Conservation (phyloP, 73 alveolate species). For the Breviolum minutum region DNA sequence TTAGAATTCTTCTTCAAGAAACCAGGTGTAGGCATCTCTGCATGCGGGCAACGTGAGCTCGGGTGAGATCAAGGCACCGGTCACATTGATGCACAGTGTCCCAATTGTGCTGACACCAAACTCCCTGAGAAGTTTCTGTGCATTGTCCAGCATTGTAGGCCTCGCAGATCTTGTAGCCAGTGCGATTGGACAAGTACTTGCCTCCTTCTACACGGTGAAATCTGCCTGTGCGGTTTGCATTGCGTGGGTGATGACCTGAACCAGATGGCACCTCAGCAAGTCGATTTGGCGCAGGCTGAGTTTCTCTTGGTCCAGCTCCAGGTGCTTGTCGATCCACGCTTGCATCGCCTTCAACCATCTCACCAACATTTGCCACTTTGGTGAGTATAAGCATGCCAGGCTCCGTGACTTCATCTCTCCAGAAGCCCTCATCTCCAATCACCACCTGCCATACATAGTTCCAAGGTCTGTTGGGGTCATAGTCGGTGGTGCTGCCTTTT, state of each 20-base stretch:
- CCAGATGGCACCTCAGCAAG: background rate
- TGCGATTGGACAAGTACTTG: background rate
- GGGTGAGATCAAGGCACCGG: background rate
- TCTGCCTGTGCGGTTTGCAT: background rate
- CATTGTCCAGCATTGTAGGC: background rate
- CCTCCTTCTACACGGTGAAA: background rate
- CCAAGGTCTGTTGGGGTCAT: slow-evolving; percentile 17
- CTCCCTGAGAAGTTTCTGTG: background rate
- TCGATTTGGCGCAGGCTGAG: background rate
- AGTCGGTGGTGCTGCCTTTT: background rate
- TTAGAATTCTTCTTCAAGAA: background rate
- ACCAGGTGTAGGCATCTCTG: background rate
- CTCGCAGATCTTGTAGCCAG: background rate
- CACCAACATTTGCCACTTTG: background rate
- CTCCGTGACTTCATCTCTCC: slow-evolving; percentile 37
- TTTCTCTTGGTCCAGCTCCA: background rate
- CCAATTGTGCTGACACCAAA: background rate
- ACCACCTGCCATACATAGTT: background rate
- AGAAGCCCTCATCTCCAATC: background rate
- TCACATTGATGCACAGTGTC: background rate
- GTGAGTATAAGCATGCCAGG: slow-evolving; percentile 4
- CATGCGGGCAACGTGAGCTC: background rate
- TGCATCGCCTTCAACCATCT: background rate
- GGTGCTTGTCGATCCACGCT: background rate
- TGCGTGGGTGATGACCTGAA: background rate